Evolutionary conservation across 495 filamentous ascomycete genomes (phyloP), one percentile per base, ranked within the genome.

Genomic region (Penicillium mononematosum): DNA sequence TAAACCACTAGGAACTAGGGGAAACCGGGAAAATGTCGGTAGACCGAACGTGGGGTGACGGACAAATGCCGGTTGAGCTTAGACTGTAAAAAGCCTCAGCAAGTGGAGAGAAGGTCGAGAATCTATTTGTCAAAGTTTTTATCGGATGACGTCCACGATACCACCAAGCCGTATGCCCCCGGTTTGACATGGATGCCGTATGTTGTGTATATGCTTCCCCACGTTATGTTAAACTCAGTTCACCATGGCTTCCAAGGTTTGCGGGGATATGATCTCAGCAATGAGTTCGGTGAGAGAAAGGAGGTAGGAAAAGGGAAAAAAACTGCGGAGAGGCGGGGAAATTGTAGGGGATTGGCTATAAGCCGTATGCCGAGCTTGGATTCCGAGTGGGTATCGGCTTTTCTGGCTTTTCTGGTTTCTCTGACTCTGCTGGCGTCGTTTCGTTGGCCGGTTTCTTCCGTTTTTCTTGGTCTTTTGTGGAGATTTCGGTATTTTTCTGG

Each of bases 251-350:
- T 29, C 2, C 27, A 29, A 29, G 27, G 27, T 29, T 25, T 34
- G 36, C 9, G 50, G 50, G 50, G 50, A 53, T 12, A 52, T 42
- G 50, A 53, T 24, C 43, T 44, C 50, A 20, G 19, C 16, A 8
- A 29, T 11, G 8, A 12, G 2, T 32, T 31, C 50, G 50, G 50
- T 53, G 50, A 53, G 50, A 53, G 50, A 52, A 52, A 43, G 12
- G 16, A 53, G 38, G n/a, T 12, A 4, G 11, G 24, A 14, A 51
- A 6, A 46, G 12, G 17, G 49, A 42, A 14, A 39, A 42, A 31
- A 34, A 46, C 12, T 55, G 53, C 34, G 53, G 53, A 55, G 52
- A 55, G 44, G 44, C 53, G 53, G 53, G 53, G 53, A 47, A 45
- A 12, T 8, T 36, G 34, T n/a, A 38, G 2, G 36, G 11, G 19